Base-by-base conservation (phyloP, 805 yeast species). In the Yarrowia sp. region DNA sequence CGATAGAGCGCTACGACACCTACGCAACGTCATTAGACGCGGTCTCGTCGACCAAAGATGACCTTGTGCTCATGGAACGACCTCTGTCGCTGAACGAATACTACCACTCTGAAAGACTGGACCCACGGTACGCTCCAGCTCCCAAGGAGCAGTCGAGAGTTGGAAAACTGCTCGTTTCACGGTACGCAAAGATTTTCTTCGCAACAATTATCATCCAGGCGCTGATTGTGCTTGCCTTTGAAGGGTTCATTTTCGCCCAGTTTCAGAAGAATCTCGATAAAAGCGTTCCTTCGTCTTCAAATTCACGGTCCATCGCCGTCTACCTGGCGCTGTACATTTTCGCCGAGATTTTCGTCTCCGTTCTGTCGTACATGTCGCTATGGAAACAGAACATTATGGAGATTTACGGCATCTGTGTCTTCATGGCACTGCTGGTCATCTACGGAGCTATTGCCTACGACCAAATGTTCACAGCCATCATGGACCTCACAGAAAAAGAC, bases 261-360 rank as follows among this genome's bases (percentile, higher is more conserved):
- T 77, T 77, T 67, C 74, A 76, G 55, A 68, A 69, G 40, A 72
- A 72, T 61, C 65, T 74, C 15, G 56, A 66, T 8, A 16, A 65
- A 15, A 58, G 67, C 22, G 63, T 66, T 42, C 71, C 72, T 7
- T 40, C 55, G 41, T 49, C 71, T 5, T 70, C 78, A 0, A 73
- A 73, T 36, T 69, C 76, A 1, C 72, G 75, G 26, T 72, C 79
- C 7, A 75, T 77, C 55, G 78, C 79, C 10, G 82, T 83, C 19
- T 83, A 79, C 72, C 73, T 84, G 69, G 83, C 86, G 1, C 75
- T 83, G n/a, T 83, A 82, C 72, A 81, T 82, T 43, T 83, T 84
- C 72, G 84, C 85, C 5, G 81, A 75, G 74, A 42, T 82, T 8
- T 83, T 78, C 72, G 85, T 82, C 69, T 74, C 81, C 26, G 64